These are phyloP conservation scores for Purshia tridentata DNA, from an alignment of 306 rosid species.

Conservation along the genomic window DNA sequence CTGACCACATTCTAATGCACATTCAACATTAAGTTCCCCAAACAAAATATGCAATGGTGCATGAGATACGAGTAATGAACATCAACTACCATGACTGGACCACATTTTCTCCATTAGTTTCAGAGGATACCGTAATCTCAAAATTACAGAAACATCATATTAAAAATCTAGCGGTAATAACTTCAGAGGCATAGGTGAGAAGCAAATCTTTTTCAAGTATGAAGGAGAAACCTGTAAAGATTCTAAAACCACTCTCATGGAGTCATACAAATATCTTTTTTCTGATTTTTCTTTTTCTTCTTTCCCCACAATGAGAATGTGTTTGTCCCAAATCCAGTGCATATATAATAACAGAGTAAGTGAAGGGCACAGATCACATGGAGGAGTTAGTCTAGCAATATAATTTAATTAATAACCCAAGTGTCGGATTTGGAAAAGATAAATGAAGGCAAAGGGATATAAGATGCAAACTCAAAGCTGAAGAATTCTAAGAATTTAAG, in stretches of 20 bases:
- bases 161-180: slow-evolving; percentile 8
- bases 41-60: slow-evolving; percentile 25
- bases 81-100: slow-evolving; percentile 6
- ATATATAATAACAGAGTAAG: background rate
- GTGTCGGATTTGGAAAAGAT: background rate
- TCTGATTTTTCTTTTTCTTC: background rate
- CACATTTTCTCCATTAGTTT: slow-evolving; percentile 5
- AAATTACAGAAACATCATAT: slow-evolving; percentile 1
- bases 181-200: slow-evolving; percentile 24
- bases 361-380: background rate
- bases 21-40: slow-evolving; percentile 31
- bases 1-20: slow-evolving; percentile 57
- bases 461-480: slow-evolving; percentile 19
- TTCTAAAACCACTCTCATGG: slow-evolving; percentile 17
- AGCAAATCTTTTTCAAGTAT: slow-evolving; percentile 11
- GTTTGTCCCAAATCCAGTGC: background rate
- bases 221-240: slow-evolving; percentile 26
- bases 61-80: slow-evolving; percentile 1
- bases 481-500: background rate
- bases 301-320: background rate
- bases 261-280: background rate
- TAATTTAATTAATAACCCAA: background rate
- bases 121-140: too few species aligned
- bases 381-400: slow-evolving; percentile 5
- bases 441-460: background rate